These are phyloP conservation scores for Chrysosporium keratinophilum DNA, from an alignment of 2,329 filamentous ascomycete genomes.

Conservation along the genomic window DNA sequence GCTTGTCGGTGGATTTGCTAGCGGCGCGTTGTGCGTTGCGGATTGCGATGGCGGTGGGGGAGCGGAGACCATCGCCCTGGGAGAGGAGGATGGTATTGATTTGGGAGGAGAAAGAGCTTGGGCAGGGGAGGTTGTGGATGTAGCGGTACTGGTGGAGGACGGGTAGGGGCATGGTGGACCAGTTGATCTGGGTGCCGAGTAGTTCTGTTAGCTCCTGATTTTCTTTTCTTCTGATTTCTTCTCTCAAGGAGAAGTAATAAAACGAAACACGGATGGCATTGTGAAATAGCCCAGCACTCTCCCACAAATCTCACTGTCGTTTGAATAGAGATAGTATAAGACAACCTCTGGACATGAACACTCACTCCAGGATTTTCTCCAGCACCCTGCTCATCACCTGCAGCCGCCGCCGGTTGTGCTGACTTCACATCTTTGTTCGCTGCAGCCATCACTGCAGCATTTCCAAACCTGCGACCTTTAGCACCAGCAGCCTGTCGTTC, in stretches of 20 bases:
- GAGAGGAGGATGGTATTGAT: constrained; percentile 41
- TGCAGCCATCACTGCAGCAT: constrained; percentile 19
- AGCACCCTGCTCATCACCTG: constrained; percentile 14
- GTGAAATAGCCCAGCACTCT: too few species aligned
- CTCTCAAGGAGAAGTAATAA: too few species aligned
- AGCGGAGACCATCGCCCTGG: constrained; percentile 36
- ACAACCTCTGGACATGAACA: too few species aligned
- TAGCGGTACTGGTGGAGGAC: constrained; percentile 42
- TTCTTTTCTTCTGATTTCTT: too few species aligned
- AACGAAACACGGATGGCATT: too few species aligned
- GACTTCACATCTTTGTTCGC: constrained; percentile 22
- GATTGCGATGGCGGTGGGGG: constrained; percentile 36
- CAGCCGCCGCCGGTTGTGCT: constrained; percentile 17
- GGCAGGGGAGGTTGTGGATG: constrained; percentile 37
- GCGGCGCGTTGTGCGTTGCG: constrained; percentile 21
- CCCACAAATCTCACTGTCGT: too few species aligned
- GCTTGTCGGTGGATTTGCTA: constrained; percentile 10
- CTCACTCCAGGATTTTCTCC: constrained; percentile 24
- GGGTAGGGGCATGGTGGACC: constrained; percentile 35
- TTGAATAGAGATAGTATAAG: too few species aligned
- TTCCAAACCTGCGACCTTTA: constrained; percentile 27
- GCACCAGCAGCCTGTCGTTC: constrained; percentile 25
- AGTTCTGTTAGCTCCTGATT: not conserved
- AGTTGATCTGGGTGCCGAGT: constrained; percentile 31
- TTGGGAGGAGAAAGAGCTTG: constrained; percentile 35